phyloP scores from a whole-genome alignment of 2,329 filamentous ascomycete genomes.

The Exophiala mesophila region DNA sequence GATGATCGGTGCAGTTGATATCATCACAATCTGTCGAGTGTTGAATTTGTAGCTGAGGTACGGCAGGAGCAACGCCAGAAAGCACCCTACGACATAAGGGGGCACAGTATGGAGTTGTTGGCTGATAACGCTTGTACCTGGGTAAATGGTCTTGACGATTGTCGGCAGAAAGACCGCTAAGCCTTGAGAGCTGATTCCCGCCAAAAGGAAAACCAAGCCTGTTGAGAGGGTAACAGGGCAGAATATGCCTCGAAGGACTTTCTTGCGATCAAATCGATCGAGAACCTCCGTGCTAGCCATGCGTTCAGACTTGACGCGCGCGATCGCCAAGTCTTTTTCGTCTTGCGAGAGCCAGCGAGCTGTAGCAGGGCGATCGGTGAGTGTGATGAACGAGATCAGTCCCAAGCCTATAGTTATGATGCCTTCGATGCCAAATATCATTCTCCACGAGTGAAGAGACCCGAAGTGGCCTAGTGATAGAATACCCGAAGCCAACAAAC shows the following conservation, averaged over 20 bases:
- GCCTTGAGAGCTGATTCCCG: conserved; percentile 68
- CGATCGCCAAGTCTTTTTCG: conserved; percentile 62
- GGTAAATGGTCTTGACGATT: conserved; percentile 66
- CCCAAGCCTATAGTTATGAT: conserved; percentile 56
- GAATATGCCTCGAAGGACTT: conserved; percentile 58
- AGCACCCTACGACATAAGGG: conserved; percentile 65
- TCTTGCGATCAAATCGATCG: conserved; percentile 57
- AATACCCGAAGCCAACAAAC: conserved; percentile 61
- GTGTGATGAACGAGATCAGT: conserved; percentile 56
- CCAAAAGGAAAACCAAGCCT: conserved; percentile 56
- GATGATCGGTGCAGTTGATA: conserved; percentile 55
- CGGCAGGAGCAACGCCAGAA: conserved; percentile 59
- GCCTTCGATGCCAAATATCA: conserved; percentile 70
- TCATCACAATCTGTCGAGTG: conserved; percentile 56
- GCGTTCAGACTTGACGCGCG: conserved; percentile 64
- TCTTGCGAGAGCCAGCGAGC: conserved; percentile 61
- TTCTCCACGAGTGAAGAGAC: conserved; percentile 55
- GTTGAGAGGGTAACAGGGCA: conserved; percentile 58
- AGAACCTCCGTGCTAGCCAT: conserved; percentile 58
- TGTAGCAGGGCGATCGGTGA: conserved; percentile 65
- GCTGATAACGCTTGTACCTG: conserved; percentile 50
- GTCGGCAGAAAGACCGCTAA: conserved; percentile 67
- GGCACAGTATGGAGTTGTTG: conserved; percentile 68
- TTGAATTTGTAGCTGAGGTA: conserved; percentile 59
- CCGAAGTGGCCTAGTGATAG: conserved; percentile 57